phyloP scores from a whole-genome alignment of 371 early-diverging fungal species.

The Actinomortierella ambigua region DNA sequence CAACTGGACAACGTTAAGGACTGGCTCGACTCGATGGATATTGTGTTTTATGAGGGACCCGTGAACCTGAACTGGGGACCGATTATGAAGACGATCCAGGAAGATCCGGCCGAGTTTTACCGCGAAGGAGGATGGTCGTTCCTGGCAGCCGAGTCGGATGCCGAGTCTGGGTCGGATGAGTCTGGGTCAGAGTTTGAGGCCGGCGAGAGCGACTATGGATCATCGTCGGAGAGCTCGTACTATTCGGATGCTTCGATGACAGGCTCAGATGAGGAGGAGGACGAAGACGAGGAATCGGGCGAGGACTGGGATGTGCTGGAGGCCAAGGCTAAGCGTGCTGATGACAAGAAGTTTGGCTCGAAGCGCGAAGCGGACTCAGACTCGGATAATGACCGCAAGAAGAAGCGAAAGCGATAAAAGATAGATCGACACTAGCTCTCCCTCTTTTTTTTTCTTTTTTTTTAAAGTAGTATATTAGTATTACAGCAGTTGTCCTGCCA shows the following conservation, averaged over 20 bases:
- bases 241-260: constrained; percentile 68
- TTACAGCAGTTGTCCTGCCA: too few relatives aligned
- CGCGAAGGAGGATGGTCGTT: constrained; percentile 97
- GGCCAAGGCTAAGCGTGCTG: constrained; percentile 73
- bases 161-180: constrained; percentile 56
- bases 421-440: too few relatives aligned
- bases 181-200: constrained; percentile 68
- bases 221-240: constrained; percentile 73
- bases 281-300: constrained; percentile 45
- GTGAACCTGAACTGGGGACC: constrained; percentile 98
- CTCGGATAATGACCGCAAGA: constrained; percentile 51
- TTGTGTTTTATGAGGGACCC: constrained; percentile 96
- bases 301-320: constrained; percentile 85
- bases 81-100: constrained; percentile 98
- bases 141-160: constrained; percentile 77
- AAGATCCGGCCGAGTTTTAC: constrained; percentile 97
- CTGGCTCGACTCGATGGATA: constrained; percentile 98
- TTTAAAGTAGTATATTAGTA: too few relatives aligned
- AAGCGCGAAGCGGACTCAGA: constrained; percentile 52
- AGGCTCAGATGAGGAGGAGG: constrained; percentile 48
- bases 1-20: constrained; percentile 97
- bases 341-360: constrained; percentile 55
- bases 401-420: constrained; percentile 48
- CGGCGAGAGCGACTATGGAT: constrained; percentile 49
- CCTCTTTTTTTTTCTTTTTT: too few relatives aligned